phyloP scores from a whole-genome alignment of 352 stramenopile genomes.

The Phytophthora sp. region DNA sequence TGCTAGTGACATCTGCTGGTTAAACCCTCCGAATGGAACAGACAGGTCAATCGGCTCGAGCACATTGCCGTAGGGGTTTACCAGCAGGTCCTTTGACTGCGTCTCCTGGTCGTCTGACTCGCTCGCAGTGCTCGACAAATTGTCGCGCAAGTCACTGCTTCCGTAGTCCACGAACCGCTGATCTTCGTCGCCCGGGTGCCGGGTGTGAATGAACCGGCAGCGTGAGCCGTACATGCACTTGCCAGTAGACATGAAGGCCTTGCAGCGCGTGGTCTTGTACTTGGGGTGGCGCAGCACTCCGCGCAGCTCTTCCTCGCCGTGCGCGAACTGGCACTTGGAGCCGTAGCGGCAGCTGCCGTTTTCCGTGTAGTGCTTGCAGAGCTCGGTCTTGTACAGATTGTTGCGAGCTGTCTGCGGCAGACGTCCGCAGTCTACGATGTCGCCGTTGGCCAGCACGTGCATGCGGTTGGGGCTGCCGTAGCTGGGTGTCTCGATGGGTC shows the following conservation, averaged over 20 bases:
- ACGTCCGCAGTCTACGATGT: conserved; percentile 84
- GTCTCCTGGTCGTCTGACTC: conserved; percentile 72
- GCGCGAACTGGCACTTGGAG: conserved; percentile 91
- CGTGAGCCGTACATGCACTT: conserved; percentile 89
- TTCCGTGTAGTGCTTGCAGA: conserved; percentile 90
- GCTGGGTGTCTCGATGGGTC: conserved; percentile 35
- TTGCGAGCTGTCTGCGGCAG: conserved; percentile 82
- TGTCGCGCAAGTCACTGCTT: conserved; percentile 47
- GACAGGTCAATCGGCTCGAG: conserved; percentile 69
- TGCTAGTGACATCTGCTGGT: conserved; percentile 57
- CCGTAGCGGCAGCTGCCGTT: conserved; percentile 89
- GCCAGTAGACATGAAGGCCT: conserved; percentile 85
- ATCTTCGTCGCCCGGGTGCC: conserved; percentile 39
- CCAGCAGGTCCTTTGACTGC: conserved; percentile 54
- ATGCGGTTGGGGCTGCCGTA: conserved; percentile 63
- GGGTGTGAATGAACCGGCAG: conserved; percentile 88
- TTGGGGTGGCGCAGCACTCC: conserved; percentile 89
- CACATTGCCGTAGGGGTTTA: conserved; percentile 73
- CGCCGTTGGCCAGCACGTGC: conserved; percentile 85
- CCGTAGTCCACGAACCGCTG: conserved; percentile 40
- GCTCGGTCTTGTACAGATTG: conserved; percentile 93
- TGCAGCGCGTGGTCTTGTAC: conserved; percentile 93
- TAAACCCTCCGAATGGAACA: conserved; percentile 66
- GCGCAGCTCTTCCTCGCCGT: conserved; percentile 85
- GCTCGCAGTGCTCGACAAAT: conserved; percentile 63